Percentiles rank a stretch among this genome's conserved stretches.
Evolutionary conservation across 176 grass and related monocot species (phyloP).

Genomic region (Ensete ventricosum): DNA sequence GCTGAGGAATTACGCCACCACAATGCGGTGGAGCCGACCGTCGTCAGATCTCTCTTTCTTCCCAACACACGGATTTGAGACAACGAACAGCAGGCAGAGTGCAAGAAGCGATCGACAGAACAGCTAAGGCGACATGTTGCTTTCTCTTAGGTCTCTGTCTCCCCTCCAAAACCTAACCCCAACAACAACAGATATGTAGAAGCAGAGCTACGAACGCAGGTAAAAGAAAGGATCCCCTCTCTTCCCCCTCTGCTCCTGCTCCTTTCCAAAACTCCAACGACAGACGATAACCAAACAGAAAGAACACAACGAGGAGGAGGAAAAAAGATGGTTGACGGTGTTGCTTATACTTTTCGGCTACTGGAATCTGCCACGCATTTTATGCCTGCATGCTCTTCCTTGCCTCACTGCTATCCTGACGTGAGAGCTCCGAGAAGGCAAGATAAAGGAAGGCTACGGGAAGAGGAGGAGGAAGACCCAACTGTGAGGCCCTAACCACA

Average conservation of each 20-base stretch:
- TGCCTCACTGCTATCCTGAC: too few relatives aligned
- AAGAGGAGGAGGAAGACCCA: not conserved
- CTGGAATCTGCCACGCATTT: too few relatives aligned
- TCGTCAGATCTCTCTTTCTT: not conserved
- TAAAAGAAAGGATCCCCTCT: not conserved
- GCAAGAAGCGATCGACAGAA: not conserved
- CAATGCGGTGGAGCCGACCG: too few relatives aligned
- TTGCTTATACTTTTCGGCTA: too few relatives aligned
- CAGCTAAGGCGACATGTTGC: not conserved
- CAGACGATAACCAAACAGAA: not conserved
- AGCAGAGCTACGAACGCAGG: not conserved
- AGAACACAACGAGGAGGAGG: not conserved
- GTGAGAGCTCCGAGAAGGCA: too few relatives aligned
- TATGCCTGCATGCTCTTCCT: too few relatives aligned
- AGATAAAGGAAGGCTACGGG: not conserved
- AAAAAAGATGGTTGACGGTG: not conserved
- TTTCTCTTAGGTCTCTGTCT: not conserved
- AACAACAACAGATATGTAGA: not conserved
- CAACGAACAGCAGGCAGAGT: not conserved
- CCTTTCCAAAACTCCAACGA: not conserved
- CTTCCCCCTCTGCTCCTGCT: constrained; percentile 1
- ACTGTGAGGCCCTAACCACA: not conserved
- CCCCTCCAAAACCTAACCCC: not conserved
- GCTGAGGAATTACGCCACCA: not conserved
- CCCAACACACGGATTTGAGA: not conserved